A percentile compares a stretch with the other conserved stretches of the same genome.
Conservation (phyloP, 805 yeast genomes). For the Hanseniaspora thailandica region DNA sequence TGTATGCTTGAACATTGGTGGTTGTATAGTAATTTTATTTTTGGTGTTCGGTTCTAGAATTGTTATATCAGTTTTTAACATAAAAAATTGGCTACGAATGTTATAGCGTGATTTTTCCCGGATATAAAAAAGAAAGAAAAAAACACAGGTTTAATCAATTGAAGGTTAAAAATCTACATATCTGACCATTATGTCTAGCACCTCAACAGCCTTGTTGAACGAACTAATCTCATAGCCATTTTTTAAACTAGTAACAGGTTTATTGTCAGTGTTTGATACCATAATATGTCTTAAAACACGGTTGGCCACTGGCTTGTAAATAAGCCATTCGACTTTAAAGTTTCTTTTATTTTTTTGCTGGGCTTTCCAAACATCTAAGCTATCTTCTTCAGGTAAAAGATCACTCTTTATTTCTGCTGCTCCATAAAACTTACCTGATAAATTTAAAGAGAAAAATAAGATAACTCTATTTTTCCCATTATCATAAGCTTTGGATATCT, state of each 20-base stretch:
- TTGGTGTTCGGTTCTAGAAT: background rate
- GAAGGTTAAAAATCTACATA: background rate
- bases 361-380: slow-evolving; percentile 37
- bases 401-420: slow-evolving; percentile 41
- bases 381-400: slow-evolving; percentile 36
- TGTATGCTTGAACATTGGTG: background rate
- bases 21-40: background rate
- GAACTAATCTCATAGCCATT: slow-evolving; percentile 54
- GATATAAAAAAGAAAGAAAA: background rate
- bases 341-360: background rate
- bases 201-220: slow-evolving; percentile 35
- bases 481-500: slow-evolving; percentile 37
- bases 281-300: slow-evolving; percentile 35
- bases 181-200: slow-evolving; percentile 35
- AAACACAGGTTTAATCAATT: background rate
- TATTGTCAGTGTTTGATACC: slow-evolving; percentile 36
- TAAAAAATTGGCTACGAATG: background rate
- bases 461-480: slow-evolving; percentile 25
- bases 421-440: slow-evolving; percentile 48
- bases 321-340: slow-evolving; percentile 44
- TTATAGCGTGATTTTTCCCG: background rate
- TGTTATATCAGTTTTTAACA: background rate
- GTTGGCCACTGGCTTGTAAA: slow-evolving; percentile 42
- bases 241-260: slow-evolving; percentile 42
- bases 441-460: slow-evolving; percentile 47